A percentile compares a stretch with the other conserved stretches of the same genome.
Conservation (phyloP, 2,329 filamentous ascomycete genomes). For the Arthrocladium fulminans region DNA sequence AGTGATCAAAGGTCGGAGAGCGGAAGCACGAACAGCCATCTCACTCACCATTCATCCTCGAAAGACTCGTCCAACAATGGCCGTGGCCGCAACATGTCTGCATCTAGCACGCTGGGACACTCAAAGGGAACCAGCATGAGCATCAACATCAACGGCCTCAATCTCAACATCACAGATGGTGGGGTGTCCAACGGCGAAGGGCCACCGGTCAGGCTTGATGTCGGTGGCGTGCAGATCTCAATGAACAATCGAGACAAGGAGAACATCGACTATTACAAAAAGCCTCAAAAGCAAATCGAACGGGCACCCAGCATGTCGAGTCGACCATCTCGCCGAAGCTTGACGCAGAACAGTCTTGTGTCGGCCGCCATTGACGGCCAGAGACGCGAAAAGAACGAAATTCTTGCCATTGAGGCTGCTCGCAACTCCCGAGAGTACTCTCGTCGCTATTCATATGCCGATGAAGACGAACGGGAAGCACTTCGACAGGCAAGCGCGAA, state of each 20-base stretch:
- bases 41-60: slow-evolving; percentile 21
- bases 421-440: background rate
- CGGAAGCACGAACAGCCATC: slow-evolving; percentile 20
- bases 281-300: background rate
- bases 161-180: slow-evolving; percentile 9
- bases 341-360: slow-evolving; percentile 5
- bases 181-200: background rate
- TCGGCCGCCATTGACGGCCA: slow-evolving; percentile 1
- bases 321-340: slow-evolving; percentile 5
- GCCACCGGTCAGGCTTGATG: slow-evolving; percentile 4
- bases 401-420: background rate
- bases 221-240: slow-evolving; percentile 6
- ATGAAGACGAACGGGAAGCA: slow-evolving; percentile 5
- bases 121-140: slow-evolving; percentile 2
- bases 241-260: slow-evolving; percentile 11
- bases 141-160: slow-evolving; percentile 10
- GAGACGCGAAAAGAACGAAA: slow-evolving; percentile 4
- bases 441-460: background rate
- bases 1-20: slow-evolving; percentile 17
- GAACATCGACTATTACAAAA: slow-evolving; percentile 6
- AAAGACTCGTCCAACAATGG: slow-evolving; percentile 19
- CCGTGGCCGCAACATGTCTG: background rate
- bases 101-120: background rate
- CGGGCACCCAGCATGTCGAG: slow-evolving; percentile 8
- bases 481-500: background rate